Conservation (phyloP, 2,329 filamentous ascomycete species). For the Cercospora canescens region DNA sequence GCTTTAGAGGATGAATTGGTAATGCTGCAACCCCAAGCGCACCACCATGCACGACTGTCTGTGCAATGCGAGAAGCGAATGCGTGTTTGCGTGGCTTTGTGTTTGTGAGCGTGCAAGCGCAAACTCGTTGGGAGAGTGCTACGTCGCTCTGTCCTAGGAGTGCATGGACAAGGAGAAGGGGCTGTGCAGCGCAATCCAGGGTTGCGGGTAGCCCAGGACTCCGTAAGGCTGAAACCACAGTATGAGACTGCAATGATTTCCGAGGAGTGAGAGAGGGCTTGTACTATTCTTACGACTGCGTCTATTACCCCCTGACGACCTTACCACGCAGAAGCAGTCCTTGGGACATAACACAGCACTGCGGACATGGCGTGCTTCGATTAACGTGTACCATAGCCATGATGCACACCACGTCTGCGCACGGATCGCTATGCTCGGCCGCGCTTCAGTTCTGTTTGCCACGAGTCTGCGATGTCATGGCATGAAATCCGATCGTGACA, state of each 20-base stretch:
- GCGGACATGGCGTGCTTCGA: not conserved
- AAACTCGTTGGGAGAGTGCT: not conserved
- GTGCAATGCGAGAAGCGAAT: not conserved
- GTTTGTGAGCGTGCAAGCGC: not conserved
- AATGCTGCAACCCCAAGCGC: not conserved
- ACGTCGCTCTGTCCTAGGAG: not conserved
- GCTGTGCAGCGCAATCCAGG: conserved; percentile 1
- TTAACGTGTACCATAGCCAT: not conserved
- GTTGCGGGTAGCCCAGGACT: not conserved
- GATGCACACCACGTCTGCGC: not conserved
- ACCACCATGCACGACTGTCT: not conserved
- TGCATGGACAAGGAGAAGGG: conserved; percentile 5
- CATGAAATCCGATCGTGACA: not conserved
- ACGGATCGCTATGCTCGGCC: not conserved
- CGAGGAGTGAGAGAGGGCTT: not conserved
- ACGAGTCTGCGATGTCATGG: not conserved
- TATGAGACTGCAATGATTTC: not conserved
- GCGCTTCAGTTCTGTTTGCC: not conserved
- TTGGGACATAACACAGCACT: not conserved
- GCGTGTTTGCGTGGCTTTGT: not conserved
- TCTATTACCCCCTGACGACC: not conserved
- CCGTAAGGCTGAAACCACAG: not conserved
- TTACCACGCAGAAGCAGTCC: not conserved
- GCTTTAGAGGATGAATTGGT: not conserved
- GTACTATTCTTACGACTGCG: not conserved